Base-by-base conservation (phyloP, 257 asterid genomes). In the Asclepias syriaca region DNA sequence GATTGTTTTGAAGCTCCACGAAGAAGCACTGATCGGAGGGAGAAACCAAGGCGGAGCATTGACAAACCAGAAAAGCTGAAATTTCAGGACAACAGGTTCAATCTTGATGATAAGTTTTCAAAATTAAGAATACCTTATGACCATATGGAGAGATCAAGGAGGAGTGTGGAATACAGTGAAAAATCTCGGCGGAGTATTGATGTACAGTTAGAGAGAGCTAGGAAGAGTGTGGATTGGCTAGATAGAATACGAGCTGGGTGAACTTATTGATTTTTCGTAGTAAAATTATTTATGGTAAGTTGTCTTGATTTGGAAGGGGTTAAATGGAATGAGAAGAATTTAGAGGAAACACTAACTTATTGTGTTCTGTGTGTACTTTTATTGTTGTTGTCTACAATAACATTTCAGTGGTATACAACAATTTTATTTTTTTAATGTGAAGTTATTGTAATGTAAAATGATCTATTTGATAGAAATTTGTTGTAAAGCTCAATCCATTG, bases 221-320 rank as follows among this genome's bases (percentile, higher is more conserved):
- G 92, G 66, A 85, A 77, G 72, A 85, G 89, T 39, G 85, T 84
- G 64, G 92, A 85, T 80, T 85, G 92, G 88, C 55, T 87, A 71
- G 88, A 85, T n/a, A 81, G 81, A 74, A 74, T 85, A 64, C 76
- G 84, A 68, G 77, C 82, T 21, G 76, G 77, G 39, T 86, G 78
- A 84, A 69, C 39, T n/a, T 37, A 24, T 32, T 15, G 68, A 29
- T 34, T 50, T 24, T 56, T 27, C 57, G n/a, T 22, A 56, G 24
- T 54, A 16, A 64, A 68, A 68, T 68, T 51, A 70, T 73, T 34
- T 43, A 43, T 43, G 9, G 60, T 64, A 18, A 29, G 61, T 53
- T 46, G 67, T 65, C 77, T 81, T 59, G 74, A 65, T 58, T 46
- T 56, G 53, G 24, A 39, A 55, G 69, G 77, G 75, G 27, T 19